Base-by-base conservation (phyloP, 768 basidiomycete species). In the Pholiota microspora region DNA sequence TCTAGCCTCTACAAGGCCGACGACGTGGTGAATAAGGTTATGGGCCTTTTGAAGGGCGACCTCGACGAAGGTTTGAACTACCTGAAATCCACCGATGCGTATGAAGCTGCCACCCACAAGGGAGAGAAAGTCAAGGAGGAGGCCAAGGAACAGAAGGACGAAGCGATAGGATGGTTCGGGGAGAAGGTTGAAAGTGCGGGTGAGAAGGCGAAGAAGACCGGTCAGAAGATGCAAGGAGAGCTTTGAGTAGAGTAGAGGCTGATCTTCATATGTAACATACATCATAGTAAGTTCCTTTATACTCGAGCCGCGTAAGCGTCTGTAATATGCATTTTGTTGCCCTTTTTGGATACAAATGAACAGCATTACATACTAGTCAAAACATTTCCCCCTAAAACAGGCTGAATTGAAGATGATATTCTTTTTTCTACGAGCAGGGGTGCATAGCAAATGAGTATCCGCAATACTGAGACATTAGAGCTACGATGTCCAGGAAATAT, bases 1-100 rank as follows among this genome's bases (percentile, higher is more conserved):
- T 77, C 73, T 16, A 83, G 88, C 34, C 82, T 91, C 23, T 83
- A 84, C 57, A 83, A 80, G 34, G 87, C 84, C 2, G 92, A 95
- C 69, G 91, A 92, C 50, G 86, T 84, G 62, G 69, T 95, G n/a
- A 69, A 71, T 48, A 69, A 70, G 44, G 69, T 83, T 16, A 67
- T 75, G 23, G 70, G 73, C 58, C 69, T 77, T 23, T 59, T 89
- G 38, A 51, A 51, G 40, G 51, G 51, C 27, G 51, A 51, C 18
- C 18, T 51, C 9, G 51, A 51, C 28, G 16, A 2, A 16, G 38
- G 29, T 12, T 12, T 31, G 7, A 31, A 21, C 2, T 0, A 10
- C 23, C 28, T 38, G 8, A 35, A 51, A 13, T 13, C 40, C 57
- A 76, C 69, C 27, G 81, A 81, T 9, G 70, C 51, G 2, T 59